Evolutionary conservation across 176 grass and related monocot species (phyloP), one percentile per base, ranked within the genome.

Genomic region (Oryza coarctata): DNA sequence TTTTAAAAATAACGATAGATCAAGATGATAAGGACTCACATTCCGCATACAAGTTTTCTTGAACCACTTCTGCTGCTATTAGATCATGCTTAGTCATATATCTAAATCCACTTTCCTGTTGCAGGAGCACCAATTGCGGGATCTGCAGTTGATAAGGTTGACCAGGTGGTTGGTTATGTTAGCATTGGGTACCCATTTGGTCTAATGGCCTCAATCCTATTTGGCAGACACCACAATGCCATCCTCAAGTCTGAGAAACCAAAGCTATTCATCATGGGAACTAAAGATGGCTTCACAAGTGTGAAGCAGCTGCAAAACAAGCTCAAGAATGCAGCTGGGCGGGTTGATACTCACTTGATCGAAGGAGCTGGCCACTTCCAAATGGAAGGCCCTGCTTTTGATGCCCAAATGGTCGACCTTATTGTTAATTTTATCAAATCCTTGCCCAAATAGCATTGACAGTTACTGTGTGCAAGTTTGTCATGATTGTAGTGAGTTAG

Each of bases 311-410:
- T 99, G 77, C 67, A 93, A 82, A 99, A 91, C 82, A 93, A 95
- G 69, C 91, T 99, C 22, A 95, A 91, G 36, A 80, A 87, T 73
- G 86, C 92, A 10, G 81, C 81, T 68, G 96, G 96, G 38, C 80
- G 34, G 85, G 88, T 82, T 65, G 93, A 95, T 76, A 95, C 93
- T 50, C 87, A 94, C 73, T 80, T 99, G 73, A 90, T 99, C 22
- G 96, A 99, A 84, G 93, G 96, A 72, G 91, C 86, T 6, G 89
- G 89, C 8, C 93, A 95, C 83, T 95, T 99, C 69, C 93, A 99
- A 66, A 95, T 99, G 96, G 96, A 95, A 74, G 96, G 91, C 1
- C 91, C 96, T 76, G 91, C 89, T 77, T 99, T 93, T 68, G 96
- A 99, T 94, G 81, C 85, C 58, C 80, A 92, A 74, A 92, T 95